Evolutionary conservation across 805 yeast genomes (phyloP).

Genomic region (Kazachstania taianensis): DNA sequence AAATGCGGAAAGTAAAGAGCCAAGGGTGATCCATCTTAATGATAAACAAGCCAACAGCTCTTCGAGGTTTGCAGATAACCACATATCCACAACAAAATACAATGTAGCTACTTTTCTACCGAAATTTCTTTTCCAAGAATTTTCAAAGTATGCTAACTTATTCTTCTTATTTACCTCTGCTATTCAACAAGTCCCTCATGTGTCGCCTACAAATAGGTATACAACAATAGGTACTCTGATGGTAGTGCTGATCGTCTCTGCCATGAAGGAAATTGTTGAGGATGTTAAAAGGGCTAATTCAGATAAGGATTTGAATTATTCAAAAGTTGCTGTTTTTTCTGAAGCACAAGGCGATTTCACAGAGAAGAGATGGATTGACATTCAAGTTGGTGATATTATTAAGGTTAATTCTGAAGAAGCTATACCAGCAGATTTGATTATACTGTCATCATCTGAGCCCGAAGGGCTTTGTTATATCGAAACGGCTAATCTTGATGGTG

Average conservation of each 20-base stretch:
- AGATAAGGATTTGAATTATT: conserved; percentile 79
- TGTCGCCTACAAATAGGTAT: conserved; percentile 90
- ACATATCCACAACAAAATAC: conserved; percentile 91
- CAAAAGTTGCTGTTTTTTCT: conserved; percentile 56
- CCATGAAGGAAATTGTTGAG: conserved; percentile 82
- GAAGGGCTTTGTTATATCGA: conserved; percentile 96
- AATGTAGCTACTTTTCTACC: conserved; percentile 89
- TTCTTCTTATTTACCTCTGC: conserved; percentile 86
- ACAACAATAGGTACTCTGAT: conserved; percentile 89
- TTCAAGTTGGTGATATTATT: conserved; percentile 85
- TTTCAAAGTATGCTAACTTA: conserved; percentile 91
- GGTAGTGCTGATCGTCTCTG: conserved; percentile 82
- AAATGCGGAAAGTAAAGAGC: conserved; percentile 29
- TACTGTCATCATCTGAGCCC: conserved; percentile 90
- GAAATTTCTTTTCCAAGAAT: conserved; percentile 90
- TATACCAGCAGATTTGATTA: conserved; percentile 83
- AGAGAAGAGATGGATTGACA: conserved; percentile 70
- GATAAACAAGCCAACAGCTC: conserved; percentile 45
- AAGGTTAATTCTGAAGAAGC: conserved; percentile 79
- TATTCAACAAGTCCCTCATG: conserved; percentile 95
- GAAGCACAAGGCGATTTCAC: conserved; percentile 52
- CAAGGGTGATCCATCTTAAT: conserved; percentile 61
- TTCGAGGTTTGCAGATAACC: conserved; percentile 62
- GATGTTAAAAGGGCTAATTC: conserved; percentile 82
- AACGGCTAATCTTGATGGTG: conserved; percentile 96